phyloP scores from a whole-genome alignment of 352 stramenopile genomes.

The Thraustotheca clavata region DNA sequence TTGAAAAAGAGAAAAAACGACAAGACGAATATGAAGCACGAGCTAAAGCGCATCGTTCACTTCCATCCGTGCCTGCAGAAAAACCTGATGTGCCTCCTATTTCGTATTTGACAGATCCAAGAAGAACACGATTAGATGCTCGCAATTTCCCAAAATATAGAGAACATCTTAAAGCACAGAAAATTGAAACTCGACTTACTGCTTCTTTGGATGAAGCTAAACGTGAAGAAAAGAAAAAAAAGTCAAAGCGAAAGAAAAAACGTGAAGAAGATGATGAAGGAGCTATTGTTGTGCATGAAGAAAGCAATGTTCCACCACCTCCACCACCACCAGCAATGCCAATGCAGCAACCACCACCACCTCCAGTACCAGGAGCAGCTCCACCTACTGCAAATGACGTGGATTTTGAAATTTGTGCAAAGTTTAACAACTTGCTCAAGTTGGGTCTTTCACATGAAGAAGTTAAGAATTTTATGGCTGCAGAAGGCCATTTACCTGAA shows the following conservation, averaged over 20 bases:
- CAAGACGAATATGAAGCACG: conserved; percentile 18
- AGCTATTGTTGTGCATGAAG: not conserved
- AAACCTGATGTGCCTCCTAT: conserved; percentile 4
- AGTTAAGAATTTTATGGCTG: conserved; percentile 19
- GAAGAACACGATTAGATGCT: conserved; percentile 14
- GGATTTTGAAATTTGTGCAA: conserved; percentile 5
- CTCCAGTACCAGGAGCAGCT: not conserved
- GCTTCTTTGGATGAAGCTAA: conserved; percentile 18
- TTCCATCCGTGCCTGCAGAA: not conserved
- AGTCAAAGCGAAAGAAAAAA: conserved; percentile 10
- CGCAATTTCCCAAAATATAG: conserved; percentile 21
- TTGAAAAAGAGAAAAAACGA: conserved; percentile 10
- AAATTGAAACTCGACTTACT: conserved; percentile 18
- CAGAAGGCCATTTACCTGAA: not conserved
- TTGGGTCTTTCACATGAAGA: conserved; percentile 17
- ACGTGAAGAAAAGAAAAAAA: not conserved
- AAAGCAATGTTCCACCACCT: not conserved
- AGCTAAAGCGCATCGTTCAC: conserved; percentile 2
- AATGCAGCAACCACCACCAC: too few relatives aligned
- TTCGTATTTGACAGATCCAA: conserved; percentile 20
- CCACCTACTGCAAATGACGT: not conserved
- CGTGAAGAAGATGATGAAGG: not conserved
- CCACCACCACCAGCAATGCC: not conserved
- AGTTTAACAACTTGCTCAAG: conserved; percentile 15
- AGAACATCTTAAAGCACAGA: conserved; percentile 13